Conservation (phyloP, 2,329 filamentous ascomycete genomes). For the Sphaerulina musiva region DNA sequence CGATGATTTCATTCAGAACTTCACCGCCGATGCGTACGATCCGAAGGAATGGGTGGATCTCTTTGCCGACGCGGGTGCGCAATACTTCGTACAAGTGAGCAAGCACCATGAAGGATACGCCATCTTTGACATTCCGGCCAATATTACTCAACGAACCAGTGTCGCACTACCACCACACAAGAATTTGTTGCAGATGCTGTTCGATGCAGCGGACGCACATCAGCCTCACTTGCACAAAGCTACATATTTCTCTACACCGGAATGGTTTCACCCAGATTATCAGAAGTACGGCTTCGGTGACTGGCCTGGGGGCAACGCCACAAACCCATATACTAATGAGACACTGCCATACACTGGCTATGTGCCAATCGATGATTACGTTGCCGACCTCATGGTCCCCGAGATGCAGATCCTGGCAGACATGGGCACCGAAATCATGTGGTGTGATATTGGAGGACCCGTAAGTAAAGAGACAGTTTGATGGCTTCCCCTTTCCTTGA, state of each 20-base stretch:
- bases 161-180: slow-evolving; percentile 38
- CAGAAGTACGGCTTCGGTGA: slow-evolving; percentile 36
- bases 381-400: slow-evolving; percentile 39
- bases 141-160: slow-evolving; percentile 38
- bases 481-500: no score
- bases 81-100: slow-evolving; percentile 41
- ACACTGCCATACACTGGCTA: slow-evolving; percentile 42
- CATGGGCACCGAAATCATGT: slow-evolving; percentile 44
- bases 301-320: slow-evolving; percentile 39
- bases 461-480: not conserved
- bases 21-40: slow-evolving; percentile 47
- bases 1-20: slow-evolving; percentile 51
- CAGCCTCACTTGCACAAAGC: slow-evolving; percentile 41
- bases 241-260: slow-evolving; percentile 43
- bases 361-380: slow-evolving; percentile 38
- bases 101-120: slow-evolving; percentile 47
- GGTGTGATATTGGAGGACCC: slow-evolving; percentile 25
- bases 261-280: slow-evolving; percentile 45
- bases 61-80: slow-evolving; percentile 47
- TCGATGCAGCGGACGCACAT: slow-evolving; percentile 39
- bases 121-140: slow-evolving; percentile 40
- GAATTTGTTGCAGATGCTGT: slow-evolving; percentile 40
- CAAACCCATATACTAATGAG: slow-evolving; percentile 41
- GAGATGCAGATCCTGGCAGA: slow-evolving; percentile 42
- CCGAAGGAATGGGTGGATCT: slow-evolving; percentile 51